phyloP scores from a whole-genome alignment of 257 asterid species.

The Scutellaria minor region DNA sequence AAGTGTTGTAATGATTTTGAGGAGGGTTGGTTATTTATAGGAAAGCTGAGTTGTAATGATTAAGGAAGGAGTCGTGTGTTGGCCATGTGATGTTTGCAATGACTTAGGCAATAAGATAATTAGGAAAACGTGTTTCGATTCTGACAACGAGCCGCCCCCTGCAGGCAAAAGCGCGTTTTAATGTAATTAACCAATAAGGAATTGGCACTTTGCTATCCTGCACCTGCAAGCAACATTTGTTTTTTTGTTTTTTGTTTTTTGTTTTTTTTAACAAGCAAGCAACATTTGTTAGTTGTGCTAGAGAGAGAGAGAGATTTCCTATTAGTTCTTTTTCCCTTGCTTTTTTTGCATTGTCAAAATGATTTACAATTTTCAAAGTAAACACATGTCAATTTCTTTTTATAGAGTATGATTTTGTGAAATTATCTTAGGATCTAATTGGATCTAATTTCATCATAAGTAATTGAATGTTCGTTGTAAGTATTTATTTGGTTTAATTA shows the following conservation, averaged over 20 bases:
- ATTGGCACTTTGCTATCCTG: not conserved
- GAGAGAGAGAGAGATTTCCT: no score
- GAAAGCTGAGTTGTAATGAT: not conserved
- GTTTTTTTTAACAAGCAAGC: not conserved
- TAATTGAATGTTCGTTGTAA: no score
- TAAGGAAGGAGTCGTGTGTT: constrained; percentile 31
- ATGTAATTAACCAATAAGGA: not conserved
- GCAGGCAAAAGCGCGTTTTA: constrained; percentile 32
- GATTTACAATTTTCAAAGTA: no score
- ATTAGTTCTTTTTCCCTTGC: no score
- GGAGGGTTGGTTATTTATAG: constrained; percentile 31
- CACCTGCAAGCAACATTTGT: not conserved
- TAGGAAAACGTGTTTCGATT: constrained; percentile 33
- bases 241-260: not conserved
- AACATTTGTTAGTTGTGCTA: not conserved
- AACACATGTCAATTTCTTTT: no score
- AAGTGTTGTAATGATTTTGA: not conserved
- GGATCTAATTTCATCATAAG: no score
- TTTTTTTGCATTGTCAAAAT: no score
- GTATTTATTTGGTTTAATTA: no score
- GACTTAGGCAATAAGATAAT: constrained; percentile 20
- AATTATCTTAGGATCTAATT: no score
- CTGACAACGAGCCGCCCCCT: constrained; percentile 42
- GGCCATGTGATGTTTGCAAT: constrained; percentile 24
- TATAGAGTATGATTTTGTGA: no score